phyloP scores from a whole-genome alignment of 2,329 filamentous ascomycete species.

The Lithohypha guttulata region DNA sequence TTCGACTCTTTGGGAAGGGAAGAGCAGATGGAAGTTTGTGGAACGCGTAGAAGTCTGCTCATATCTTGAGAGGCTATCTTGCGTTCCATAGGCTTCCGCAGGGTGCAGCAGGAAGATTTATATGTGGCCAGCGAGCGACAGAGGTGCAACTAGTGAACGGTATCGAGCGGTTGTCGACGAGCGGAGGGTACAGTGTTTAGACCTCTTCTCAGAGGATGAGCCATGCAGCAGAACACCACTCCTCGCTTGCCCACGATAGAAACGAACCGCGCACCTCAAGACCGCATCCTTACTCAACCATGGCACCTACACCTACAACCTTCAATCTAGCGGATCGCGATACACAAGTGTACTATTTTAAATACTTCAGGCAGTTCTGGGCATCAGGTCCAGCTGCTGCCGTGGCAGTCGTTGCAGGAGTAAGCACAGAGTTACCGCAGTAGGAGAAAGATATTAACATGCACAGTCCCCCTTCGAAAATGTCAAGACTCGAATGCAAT shows the following conservation, averaged over 20 bases:
- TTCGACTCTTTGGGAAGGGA: constrained; percentile 2
- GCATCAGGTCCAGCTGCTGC: constrained; percentile 35
- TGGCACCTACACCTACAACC: constrained; percentile 17
- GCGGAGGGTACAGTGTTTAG: too few species aligned
- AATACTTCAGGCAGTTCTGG: constrained; percentile 37
- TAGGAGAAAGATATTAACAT: constrained; percentile 13
- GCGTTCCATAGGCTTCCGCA: constrained; percentile 42
- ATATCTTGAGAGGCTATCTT: constrained; percentile 39
- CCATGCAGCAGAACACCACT: constrained; percentile 17
- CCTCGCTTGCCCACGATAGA: constrained; percentile 10
- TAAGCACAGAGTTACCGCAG: constrained; percentile 22
- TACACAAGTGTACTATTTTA: constrained; percentile 33
- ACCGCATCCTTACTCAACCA: constrained; percentile 14
- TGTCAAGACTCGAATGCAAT: constrained; percentile 41
- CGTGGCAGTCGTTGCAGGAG: constrained; percentile 36
- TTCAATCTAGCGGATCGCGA: constrained; percentile 30
- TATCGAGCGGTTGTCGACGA: too few species aligned
- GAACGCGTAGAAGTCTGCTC: constrained; percentile 42
- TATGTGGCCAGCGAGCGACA: too few species aligned
- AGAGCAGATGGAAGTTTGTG: constrained; percentile 34
- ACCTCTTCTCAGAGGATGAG: constrained; percentile 17
- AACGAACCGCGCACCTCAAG: constrained; percentile 17
- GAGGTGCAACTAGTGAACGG: too few species aligned
- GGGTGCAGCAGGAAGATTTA: constrained; percentile 24
- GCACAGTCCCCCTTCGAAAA: constrained; percentile 37